Evolutionary conservation across 1,139 yeast genomes (phyloP).

Genomic region (Geotrichum candidum): DNA sequence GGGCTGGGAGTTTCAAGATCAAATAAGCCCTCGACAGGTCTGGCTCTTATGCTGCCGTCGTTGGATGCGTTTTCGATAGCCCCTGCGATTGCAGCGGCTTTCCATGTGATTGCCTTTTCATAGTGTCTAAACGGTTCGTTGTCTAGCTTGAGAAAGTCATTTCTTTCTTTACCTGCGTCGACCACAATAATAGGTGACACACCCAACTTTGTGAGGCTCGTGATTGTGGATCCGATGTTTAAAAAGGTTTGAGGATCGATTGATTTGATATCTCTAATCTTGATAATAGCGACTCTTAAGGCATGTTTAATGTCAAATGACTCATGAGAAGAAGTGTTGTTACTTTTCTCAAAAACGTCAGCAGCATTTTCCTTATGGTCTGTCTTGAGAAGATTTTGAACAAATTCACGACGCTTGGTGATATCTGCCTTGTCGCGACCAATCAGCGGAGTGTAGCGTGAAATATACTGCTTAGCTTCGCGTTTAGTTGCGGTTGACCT

Average conservation of each 20-base stretch:
- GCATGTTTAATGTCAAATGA: constrained; percentile 36
- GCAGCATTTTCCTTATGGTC: constrained; percentile 34
- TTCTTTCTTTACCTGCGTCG: constrained; percentile 34
- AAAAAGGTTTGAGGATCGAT: constrained; percentile 36
- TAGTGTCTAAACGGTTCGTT: constrained; percentile 21
- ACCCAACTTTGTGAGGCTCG: constrained; percentile 48
- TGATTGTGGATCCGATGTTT: constrained; percentile 47
- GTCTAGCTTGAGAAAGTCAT: constrained; percentile 24
- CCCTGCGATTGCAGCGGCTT: constrained; percentile 25
- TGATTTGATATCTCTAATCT: constrained; percentile 39
- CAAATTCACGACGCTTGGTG: constrained; percentile 21
- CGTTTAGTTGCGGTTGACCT: constrained; percentile 62
- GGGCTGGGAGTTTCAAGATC: constrained; percentile 22
- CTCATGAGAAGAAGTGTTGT: constrained; percentile 13
- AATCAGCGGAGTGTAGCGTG: constrained; percentile 38
- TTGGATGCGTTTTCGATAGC: constrained; percentile 23
- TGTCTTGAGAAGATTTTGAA: constrained; percentile 18
- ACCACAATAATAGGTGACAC: constrained; percentile 39
- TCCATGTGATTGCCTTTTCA: constrained; percentile 23
- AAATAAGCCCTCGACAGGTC: constrained; percentile 37
- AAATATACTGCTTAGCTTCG: constrained; percentile 55
- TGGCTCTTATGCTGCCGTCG: constrained; percentile 21
- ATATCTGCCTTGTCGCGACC: constrained; percentile 23
- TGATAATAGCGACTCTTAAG: constrained; percentile 47
- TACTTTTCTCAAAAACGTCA: constrained; percentile 3